Percentiles rank a stretch among this genome's conserved stretches.
Conservation (phyloP, 2,329 filamentous ascomycete species). For the Penicillium sp. region DNA sequence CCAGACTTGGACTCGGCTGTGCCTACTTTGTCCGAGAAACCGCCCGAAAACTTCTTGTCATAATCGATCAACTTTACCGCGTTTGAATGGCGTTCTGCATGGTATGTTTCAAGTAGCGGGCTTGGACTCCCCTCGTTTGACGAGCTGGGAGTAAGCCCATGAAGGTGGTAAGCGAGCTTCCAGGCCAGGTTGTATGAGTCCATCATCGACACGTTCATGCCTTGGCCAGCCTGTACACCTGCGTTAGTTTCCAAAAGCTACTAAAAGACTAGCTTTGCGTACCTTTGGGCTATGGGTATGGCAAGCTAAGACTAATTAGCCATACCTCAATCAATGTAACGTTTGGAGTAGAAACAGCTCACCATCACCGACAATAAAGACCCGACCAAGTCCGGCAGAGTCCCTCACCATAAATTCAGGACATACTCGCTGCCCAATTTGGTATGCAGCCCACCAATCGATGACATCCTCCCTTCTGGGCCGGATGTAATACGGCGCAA, state of each 20-base stretch:
- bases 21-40: conserved; percentile 42
- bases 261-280: conserved; percentile 21
- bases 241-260: background rate
- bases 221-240: conserved; percentile 64
- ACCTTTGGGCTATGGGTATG: conserved; percentile 76
- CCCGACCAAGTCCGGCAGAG: conserved; percentile 68
- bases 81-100: conserved; percentile 38
- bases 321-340: background rate
- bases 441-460: conserved; percentile 77
- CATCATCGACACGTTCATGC: conserved; percentile 78
- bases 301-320: conserved; percentile 55
- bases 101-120: conserved; percentile 39
- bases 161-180: conserved; percentile 42
- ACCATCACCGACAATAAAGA: conserved; percentile 61
- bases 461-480: conserved; percentile 46
- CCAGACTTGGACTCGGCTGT: conserved; percentile 29
- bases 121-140: conserved; percentile 16
- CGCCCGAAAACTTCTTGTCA: conserved; percentile 41
- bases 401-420: conserved; percentile 57
- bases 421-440: conserved; percentile 70
- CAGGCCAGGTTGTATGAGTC: conserved; percentile 51
- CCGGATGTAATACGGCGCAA: conserved; percentile 38
- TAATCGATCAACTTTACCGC: conserved; percentile 44
- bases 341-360: no score
- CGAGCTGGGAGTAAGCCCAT: conserved; percentile 36